Evolutionary conservation across 2,329 filamentous ascomycete species (phyloP).

Genomic region (Cladosporium sp.): DNA sequence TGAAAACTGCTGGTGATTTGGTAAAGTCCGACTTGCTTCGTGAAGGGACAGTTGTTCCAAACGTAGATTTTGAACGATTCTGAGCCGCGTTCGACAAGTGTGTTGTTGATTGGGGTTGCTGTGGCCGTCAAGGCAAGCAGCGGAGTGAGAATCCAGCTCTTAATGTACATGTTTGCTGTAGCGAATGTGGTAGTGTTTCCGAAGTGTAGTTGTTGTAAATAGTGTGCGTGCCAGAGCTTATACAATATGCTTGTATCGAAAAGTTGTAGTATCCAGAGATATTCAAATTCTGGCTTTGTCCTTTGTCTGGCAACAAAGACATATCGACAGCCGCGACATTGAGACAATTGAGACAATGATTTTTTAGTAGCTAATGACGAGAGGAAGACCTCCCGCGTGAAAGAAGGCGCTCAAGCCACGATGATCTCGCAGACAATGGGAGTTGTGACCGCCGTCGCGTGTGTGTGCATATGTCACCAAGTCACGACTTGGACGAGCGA

Average conservation of each 20-base stretch:
- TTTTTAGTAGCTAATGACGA: not conserved
- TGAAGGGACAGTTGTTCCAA: conserved; percentile 30
- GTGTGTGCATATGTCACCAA: not conserved
- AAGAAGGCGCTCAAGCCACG: conserved; percentile 12
- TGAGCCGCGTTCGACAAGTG: conserved; percentile 16
- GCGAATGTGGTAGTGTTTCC: conserved; percentile 2
- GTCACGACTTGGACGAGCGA: not conserved
- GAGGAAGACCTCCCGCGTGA: not conserved
- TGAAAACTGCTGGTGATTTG: conserved; percentile 28
- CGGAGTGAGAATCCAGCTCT: conserved; percentile 11
- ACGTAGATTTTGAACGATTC: conserved; percentile 32
- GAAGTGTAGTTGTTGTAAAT: not conserved
- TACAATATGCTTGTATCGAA: conserved; percentile 7
- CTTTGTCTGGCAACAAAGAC: conserved; percentile 4
- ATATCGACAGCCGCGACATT: not conserved
- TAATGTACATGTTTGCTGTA: conserved; percentile 8
- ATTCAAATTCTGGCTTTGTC: not conserved
- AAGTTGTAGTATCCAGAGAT: not conserved
- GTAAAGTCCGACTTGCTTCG: conserved; percentile 33
- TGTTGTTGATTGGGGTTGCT: conserved; percentile 10
- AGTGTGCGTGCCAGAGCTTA: not conserved
- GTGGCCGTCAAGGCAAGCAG: conserved; percentile 17
- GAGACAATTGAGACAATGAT: conserved; percentile 14
- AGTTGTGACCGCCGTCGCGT: not conserved
- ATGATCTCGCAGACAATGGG: not conserved